Evolutionary conservation across 495 filamentous ascomycete genomes (phyloP), one percentile per base, ranked within the genome.

Genomic region (Entonaema liquescens): DNA sequence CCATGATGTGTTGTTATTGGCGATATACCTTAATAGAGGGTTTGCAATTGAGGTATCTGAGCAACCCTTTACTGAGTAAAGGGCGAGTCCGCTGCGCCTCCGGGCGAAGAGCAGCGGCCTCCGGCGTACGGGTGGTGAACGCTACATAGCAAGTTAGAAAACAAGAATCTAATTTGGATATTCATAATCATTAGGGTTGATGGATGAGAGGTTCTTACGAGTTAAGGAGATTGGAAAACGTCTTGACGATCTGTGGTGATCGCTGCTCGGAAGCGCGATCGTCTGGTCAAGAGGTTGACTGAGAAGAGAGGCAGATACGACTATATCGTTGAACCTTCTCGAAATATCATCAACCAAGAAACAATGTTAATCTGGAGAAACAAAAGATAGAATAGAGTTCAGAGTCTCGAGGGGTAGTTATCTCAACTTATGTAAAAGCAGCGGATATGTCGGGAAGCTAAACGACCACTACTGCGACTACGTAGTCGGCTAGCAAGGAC

Each of bases 41-140:
- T 57, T 72, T 67, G 79, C 74, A 76, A 72, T 71, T 72, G 70
- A 56, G 65, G 61, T 70, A 68, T 76, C 42, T 78, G 69, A 49
- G 55, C 54, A 35, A 53, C 80, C 82, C 73, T 86, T 90, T 90
- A 92, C 77, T 74, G 80, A 73, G 86, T 85, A 74, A 85, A 86
- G 72, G 86, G 82, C 75, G 88, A 89, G 83, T 95, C 93, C 88
- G 92, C 91, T 89, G 91, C 89, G 80, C 91, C 89, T 83, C 92
- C 94, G 80, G 92, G 88, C 79, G 91, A 88, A 88, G 93, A 91
- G 88, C 94, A 95, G 86, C 93, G 93, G 90, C 91, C 92, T 90
- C 90, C 90, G 89, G 96, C 95, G 90, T 92, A 97, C 84, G 94
- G 93, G 89, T 98, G 92, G 85, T 98, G 95, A 83, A 91, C 88